Percentiles rank a stretch among this genome's conserved stretches.
Conservation (phyloP, 306 rosid genomes). For the Comarum palustre region DNA sequence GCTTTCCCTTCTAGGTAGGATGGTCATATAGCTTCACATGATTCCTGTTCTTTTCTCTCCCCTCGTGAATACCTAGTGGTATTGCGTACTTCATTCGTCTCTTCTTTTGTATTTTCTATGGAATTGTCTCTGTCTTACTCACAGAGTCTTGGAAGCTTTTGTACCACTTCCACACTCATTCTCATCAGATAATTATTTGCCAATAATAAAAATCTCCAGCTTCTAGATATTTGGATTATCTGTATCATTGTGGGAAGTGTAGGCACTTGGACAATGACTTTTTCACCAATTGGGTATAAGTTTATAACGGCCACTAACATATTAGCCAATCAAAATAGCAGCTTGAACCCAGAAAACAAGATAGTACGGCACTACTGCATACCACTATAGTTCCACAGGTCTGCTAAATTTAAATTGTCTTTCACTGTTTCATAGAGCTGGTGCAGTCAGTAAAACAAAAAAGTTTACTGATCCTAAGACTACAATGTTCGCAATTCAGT, state of each 20-base stretch:
- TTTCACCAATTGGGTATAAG: not conserved
- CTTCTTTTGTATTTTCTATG: constrained; percentile 38
- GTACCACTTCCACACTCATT: constrained; percentile 19
- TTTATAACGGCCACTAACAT: constrained; percentile 1
- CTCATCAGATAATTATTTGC: constrained; percentile 16
- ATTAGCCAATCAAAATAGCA: not conserved
- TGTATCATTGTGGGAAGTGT: not conserved
- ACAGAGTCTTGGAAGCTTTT: constrained; percentile 37
- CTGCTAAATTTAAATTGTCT: not conserved
- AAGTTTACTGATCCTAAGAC: not conserved
- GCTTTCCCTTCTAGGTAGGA: constrained; percentile 18
- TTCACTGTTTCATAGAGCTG: not conserved
- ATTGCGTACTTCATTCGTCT: constrained; percentile 36
- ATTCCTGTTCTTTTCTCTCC: constrained; percentile 13
- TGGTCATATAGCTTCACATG: constrained; percentile 24
- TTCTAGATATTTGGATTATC: not conserved
- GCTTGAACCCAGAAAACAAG: not conserved
- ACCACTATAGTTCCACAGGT: not conserved
- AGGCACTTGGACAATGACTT: constrained; percentile 12
- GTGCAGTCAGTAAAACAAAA: not conserved
- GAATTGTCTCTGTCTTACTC: constrained; percentile 44
- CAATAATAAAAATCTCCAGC: constrained; percentile 5
- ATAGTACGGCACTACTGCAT: not conserved
- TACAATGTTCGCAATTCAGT: not conserved
- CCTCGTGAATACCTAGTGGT: constrained; percentile 45